Percentiles rank a stretch among this genome's conserved stretches.
These are phyloP conservation scores for Mycena amicta DNA, from an alignment of 768 basidiomycete genomes.

Conservation along the genomic window DNA sequence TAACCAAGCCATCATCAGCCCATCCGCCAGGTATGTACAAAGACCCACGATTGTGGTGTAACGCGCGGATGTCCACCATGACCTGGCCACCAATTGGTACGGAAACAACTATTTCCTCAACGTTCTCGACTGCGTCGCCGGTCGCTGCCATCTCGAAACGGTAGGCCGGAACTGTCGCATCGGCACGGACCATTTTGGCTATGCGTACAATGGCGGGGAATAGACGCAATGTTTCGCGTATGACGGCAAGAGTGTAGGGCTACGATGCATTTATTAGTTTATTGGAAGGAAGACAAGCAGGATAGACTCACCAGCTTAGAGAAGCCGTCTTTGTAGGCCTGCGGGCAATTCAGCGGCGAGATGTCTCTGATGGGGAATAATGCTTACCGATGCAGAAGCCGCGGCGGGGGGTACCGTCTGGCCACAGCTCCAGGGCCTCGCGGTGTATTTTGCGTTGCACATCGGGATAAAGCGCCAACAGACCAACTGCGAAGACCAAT, in stretches of 20 bases:
- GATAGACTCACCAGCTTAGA: constrained; percentile 35
- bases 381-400: constrained; percentile 31
- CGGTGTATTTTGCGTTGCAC: constrained; percentile 48
- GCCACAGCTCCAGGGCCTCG: constrained; percentile 44
- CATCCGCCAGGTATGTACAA: not conserved
- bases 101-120: constrained; percentile 33
- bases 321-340: constrained; percentile 45
- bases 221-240: constrained; percentile 50
- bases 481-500: constrained; percentile 42
- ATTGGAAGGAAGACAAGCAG: not conserved
- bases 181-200: constrained; percentile 34
- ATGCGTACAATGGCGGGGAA: constrained; percentile 42
- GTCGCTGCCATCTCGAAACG: constrained; percentile 30
- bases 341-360: not conserved
- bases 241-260: constrained; percentile 45
- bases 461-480: constrained; percentile 54
- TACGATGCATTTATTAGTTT: constrained; percentile 19
- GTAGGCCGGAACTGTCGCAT: constrained; percentile 37
- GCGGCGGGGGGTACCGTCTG: constrained; percentile 33
- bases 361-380: not conserved
- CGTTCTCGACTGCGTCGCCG: constrained; percentile 24
- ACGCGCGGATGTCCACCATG: constrained; percentile 42
- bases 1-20: not conserved
- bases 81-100: constrained; percentile 42
- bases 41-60: constrained; percentile 49